These are phyloP conservation scores for Aspergillus versicolor DNA, from an alignment of 2,329 filamentous ascomycete genomes.

Conservation along the genomic window DNA sequence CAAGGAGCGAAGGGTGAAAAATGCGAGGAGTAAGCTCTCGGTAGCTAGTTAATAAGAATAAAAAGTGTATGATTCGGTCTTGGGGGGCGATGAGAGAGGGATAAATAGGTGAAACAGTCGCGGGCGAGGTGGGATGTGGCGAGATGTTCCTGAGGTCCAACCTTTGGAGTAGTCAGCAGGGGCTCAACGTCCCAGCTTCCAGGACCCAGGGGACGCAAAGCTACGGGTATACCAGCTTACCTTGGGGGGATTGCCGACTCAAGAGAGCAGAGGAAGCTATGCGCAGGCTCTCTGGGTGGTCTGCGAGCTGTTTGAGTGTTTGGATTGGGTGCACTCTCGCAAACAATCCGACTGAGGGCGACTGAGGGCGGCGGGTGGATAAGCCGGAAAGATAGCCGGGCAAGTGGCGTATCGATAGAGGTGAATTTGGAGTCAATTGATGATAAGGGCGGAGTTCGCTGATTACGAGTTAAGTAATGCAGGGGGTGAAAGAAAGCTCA, in stretches of 20 bases:
- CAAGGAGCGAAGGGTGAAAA: background rate
- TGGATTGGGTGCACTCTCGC: background rate
- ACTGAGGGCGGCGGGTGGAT: conserved; percentile 20
- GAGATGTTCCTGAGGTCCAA: conserved; percentile 19
- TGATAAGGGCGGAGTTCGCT: conserved; percentile 18
- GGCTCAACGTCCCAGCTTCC: conserved; percentile 13
- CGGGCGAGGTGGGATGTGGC: conserved; percentile 15
- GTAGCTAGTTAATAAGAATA: background rate
- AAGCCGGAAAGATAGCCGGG: conserved; percentile 32
- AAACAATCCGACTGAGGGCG: background rate
- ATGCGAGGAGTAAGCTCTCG: background rate
- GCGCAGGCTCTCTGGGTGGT: conserved; percentile 5
- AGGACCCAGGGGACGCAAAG: conserved; percentile 8
- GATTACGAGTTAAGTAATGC: background rate
- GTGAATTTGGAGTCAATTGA: conserved; percentile 24
- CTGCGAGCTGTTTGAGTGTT: background rate
- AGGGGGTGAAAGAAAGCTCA: background rate
- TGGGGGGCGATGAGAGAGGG: background rate
- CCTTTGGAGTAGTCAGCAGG: conserved; percentile 20
- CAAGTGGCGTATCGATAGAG: conserved; percentile 29
- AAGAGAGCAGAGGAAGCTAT: conserved; percentile 15
- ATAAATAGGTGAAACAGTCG: background rate
- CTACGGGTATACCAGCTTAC: conserved; percentile 13
- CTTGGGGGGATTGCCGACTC: background rate
- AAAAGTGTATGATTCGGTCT: background rate